Evolutionary conservation across 441 rosid species (phyloP), one percentile per base, ranked within the genome.

Genomic region (Croton laevigatus): DNA sequence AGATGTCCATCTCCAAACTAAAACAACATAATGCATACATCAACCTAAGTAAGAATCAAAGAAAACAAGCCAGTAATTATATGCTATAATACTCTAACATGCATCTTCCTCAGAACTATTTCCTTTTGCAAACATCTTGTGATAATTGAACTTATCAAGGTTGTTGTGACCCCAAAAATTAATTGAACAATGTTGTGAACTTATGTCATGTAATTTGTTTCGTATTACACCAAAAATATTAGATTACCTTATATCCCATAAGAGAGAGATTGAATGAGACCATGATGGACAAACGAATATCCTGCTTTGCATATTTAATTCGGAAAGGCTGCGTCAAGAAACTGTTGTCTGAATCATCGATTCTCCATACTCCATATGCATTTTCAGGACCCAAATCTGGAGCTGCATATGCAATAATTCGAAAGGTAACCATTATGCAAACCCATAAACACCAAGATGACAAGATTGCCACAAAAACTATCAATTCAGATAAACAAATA

Each of bases 241-340:
- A 69, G 71, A 45, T 58, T 81, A 94, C 99, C 98, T 88, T 86
- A 70, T 76, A 72, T 82, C 71, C 79, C 76, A 45, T 53, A 23
- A 83, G 81, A 65, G 94, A 83, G 65, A 94, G 80, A 75, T 81
- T 79, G 73, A 94, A 94, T 1, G 98, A 85, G 66, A 92, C 81
- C 98, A 94, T 81, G 85, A 88, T 75, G 72, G 84, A 87, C 10
- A 94, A 73, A 78, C 75, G 83, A 81, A 92, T 78, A 83, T 94
- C 97, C 79, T 94, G 99, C 79, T 91, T 85, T 0, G 96, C 93
- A 65, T 89, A 94, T 79, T 89, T 89, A 76, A 92, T 88, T 66
- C 91, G 84, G 67, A 94, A 94, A 67, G 97, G 98, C 71, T 85
- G 97, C 40, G 99, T 90, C 11, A 77, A 82, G 85, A 94, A 92